phyloP scores from a whole-genome alignment of 129 eudicot genomes.

The Dittrichia graveolens region DNA sequence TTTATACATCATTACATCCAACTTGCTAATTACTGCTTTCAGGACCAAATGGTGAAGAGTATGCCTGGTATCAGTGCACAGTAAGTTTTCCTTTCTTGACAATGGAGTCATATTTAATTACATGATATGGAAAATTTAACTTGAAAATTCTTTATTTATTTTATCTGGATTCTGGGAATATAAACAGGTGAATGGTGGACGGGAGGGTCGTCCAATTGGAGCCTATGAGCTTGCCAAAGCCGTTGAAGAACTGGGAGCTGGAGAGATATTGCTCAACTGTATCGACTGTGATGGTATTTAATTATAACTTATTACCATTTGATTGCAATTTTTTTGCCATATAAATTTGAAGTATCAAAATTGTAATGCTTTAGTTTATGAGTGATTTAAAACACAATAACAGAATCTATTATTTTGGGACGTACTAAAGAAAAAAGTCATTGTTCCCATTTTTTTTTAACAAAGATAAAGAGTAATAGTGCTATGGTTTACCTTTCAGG shows the following conservation, averaged over 20 bases:
- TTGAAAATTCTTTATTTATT: not conserved
- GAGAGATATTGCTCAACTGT: slow-evolving; percentile 94
- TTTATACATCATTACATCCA: not conserved
- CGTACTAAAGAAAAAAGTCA: not conserved
- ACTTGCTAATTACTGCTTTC: slow-evolving; percentile 25
- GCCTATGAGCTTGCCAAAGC: slow-evolving; percentile 99
- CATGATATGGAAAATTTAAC: not conserved
- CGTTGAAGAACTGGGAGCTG: slow-evolving; percentile 96
- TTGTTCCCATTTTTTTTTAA: not conserved
- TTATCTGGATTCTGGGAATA: not conserved
- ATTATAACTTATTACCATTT: too few relatives aligned
- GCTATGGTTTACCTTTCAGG: slow-evolving; percentile 46
- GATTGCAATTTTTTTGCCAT: too few relatives aligned
- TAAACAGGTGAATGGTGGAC: slow-evolving; percentile 89
- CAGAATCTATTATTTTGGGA: not conserved
- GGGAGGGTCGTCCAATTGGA: slow-evolving; percentile 95
- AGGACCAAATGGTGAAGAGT: slow-evolving; percentile 96
- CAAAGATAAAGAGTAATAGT: not conserved
- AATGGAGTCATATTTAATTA: not conserved
- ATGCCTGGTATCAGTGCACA: slow-evolving; percentile 99
- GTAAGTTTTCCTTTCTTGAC: slow-evolving; percentile 43
- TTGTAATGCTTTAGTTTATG: too few relatives aligned
- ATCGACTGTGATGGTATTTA: slow-evolving; percentile 89
- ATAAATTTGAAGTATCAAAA: too few relatives aligned
- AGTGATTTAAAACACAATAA: not conserved